phyloP scores from a whole-genome alignment of 768 basidiomycete genomes.

The Royoungia palumana region DNA sequence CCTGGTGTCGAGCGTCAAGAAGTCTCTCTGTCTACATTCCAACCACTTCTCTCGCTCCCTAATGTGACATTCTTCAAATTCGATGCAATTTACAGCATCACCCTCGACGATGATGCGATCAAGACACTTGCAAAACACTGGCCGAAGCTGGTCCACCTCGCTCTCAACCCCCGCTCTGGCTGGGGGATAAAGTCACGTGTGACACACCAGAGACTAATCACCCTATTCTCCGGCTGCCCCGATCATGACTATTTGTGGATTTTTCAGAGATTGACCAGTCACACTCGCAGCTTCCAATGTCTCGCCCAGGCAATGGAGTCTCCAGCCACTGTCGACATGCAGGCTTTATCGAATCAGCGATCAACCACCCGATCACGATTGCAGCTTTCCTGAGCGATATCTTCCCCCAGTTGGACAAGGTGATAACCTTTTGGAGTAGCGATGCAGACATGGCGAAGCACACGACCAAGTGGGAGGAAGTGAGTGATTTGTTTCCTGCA shows the following conservation, averaged over 20 bases:
- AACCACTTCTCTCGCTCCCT: slow-evolving; percentile 16
- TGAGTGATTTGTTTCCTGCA: slow-evolving; percentile 21
- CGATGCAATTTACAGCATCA: slow-evolving; percentile 16
- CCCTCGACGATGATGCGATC: slow-evolving; percentile 20
- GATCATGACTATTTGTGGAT: slow-evolving; percentile 14
- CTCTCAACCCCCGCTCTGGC: slow-evolving; percentile 16
- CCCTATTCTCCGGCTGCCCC: slow-evolving; percentile 15
- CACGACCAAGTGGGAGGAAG: slow-evolving; percentile 19
- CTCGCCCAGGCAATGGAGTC: slow-evolving; percentile 11
- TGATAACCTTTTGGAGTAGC: too few species aligned
- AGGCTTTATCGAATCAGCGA: slow-evolving; percentile 22
- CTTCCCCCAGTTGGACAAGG: slow-evolving; percentile 12
- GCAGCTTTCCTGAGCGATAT: slow-evolving; percentile 29
- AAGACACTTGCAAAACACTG: slow-evolving; percentile 19
- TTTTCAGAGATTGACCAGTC: slow-evolving; percentile 17
- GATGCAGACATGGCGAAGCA: slow-evolving; percentile 2
- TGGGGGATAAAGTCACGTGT: slow-evolving; percentile 17
- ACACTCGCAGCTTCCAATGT: not conserved
- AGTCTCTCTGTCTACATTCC: slow-evolving; percentile 16
- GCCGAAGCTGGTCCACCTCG: slow-evolving; percentile 11
- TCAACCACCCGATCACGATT: slow-evolving; percentile 14
- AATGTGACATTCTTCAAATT: slow-evolving; percentile 12
- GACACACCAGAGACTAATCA: slow-evolving; percentile 22
- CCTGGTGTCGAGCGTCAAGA: not conserved
- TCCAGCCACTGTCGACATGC: slow-evolving; percentile 8